Conservation (phyloP, 768 basidiomycete species). For the Tephrocybe sp. region DNA sequence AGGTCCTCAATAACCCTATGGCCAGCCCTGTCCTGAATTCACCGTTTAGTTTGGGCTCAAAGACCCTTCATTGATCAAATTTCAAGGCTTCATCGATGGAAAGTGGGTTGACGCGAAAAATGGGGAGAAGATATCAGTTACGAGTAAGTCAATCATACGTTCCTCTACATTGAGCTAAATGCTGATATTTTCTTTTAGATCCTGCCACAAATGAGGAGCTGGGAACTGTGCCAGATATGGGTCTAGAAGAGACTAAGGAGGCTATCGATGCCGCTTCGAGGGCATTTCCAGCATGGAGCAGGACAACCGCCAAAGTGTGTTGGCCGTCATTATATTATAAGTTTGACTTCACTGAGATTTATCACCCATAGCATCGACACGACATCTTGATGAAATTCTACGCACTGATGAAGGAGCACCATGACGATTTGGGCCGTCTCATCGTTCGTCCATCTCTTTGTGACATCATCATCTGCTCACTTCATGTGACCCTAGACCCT, state of each 20-base stretch:
- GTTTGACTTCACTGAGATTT: neutral
- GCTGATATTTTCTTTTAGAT: constrained; percentile 45
- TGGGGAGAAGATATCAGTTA: constrained; percentile 69
- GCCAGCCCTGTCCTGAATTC: neutral
- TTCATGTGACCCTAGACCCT: constrained; percentile 54
- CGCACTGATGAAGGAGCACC: constrained; percentile 74
- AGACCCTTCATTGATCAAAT: constrained; percentile 72
- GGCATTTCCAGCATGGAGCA: constrained; percentile 85
- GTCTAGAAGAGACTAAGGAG: constrained; percentile 72
- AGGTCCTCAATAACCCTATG: constrained; percentile 12
- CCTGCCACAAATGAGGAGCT: constrained; percentile 84
- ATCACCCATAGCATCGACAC: constrained; percentile 62
- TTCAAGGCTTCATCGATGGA: constrained; percentile 78
- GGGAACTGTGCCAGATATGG: constrained; percentile 90
- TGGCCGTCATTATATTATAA: neutral
- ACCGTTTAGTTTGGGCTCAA: constrained; percentile 63
- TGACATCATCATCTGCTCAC: constrained; percentile 21
- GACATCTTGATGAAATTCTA: constrained; percentile 81
- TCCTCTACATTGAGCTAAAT: neutral
- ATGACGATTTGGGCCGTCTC: constrained; percentile 84
- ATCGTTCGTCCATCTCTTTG: constrained; percentile 53
- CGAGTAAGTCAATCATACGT: constrained; percentile 50
- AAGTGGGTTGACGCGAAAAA: constrained; percentile 83
- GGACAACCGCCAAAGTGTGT: constrained; percentile 80
- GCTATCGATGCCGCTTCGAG: constrained; percentile 81